Evolutionary conservation across 192 early-diverging fungal species (phyloP).

Genomic region (Chytriomyces hyalinus): DNA sequence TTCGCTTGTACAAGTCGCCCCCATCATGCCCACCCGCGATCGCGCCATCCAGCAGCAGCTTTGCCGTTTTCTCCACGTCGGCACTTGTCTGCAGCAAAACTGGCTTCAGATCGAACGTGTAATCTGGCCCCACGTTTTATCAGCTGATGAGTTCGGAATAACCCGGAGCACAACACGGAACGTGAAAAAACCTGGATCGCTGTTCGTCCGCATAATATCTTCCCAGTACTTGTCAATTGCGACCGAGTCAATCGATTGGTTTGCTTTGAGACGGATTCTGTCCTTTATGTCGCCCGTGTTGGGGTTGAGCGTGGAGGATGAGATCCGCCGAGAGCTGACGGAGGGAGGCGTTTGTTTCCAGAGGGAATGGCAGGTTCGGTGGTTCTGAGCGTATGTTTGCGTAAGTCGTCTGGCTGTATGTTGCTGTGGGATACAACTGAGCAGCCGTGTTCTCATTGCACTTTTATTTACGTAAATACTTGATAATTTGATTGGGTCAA

Average conservation of each 20-base stretch:
- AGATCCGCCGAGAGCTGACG: not conserved
- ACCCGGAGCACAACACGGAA: not conserved
- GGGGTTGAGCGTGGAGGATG: not conserved
- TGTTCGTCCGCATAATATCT: conserved; percentile 15
- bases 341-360: not conserved
- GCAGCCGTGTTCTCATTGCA: not conserved
- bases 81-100: not conserved
- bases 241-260: not conserved
- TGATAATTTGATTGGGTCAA: not conserved
- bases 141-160: no score
- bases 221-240: conserved; percentile 24
- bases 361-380: not conserved
- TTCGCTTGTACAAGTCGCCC: not conserved
- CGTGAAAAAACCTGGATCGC: not conserved
- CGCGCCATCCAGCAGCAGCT: conserved; percentile 4
- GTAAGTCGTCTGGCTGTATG: not conserved
- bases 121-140: not conserved
- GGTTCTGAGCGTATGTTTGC: no score
- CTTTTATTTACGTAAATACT: not conserved
- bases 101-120: not conserved
- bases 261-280: not conserved
- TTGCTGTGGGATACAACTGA: not conserved
- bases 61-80: not conserved
- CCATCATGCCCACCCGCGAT: not conserved
- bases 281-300: not conserved